Evolutionary conservation across 805 yeast species (phyloP), one percentile per base, ranked within the genome.

Genomic region (Candida qinlingensis): DNA sequence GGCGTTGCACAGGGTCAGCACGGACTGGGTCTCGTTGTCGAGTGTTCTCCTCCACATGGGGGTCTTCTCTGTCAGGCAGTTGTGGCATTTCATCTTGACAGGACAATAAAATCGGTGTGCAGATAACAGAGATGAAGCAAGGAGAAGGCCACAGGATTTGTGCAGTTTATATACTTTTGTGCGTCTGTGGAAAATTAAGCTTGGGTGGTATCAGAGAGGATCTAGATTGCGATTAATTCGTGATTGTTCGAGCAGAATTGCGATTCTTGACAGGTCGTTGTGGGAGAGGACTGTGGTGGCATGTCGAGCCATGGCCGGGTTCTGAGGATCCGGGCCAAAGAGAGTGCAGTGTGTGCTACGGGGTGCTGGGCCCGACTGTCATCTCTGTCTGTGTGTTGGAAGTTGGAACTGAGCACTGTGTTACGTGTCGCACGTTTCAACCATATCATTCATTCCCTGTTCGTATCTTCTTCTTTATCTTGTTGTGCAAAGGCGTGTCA

Each of bases 11-110:
- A 91, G 71, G 1, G 77, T 72, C 3, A 83, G 80, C 25, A 86
- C 83, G 31, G 87, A 78, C 54, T 85, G 80, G 0, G 89, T 87
- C 1, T 72, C 70, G 47, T 77, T 83, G 59, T 86, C 90, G 0
- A 79, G 76, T 4, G 82, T 75, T 46, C 94, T 69, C 58, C 96
- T 73, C 96, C 96, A 87, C 41, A 87, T 69, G 0, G 96, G 96
- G 1, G 96, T 87, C 48, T 85, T 82, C 3, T 89, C 85, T 12
- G 92, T 83, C 3, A 80, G 79, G 66, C 96, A 87, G 68, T 87
- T 88, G 40, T 42, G 40, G 40, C 62, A 58, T 11, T 47, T 37
- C 36, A 46, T 47, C 43, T 44, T 48, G 31, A 30, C 26, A 34
- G 5, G 30, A n/a, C 6, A 6, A 26, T 33, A 31, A 8, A 8